Base-by-base conservation (phyloP, 2,329 filamentous ascomycete species). In the Chrysoporthe austroafricana region DNA sequence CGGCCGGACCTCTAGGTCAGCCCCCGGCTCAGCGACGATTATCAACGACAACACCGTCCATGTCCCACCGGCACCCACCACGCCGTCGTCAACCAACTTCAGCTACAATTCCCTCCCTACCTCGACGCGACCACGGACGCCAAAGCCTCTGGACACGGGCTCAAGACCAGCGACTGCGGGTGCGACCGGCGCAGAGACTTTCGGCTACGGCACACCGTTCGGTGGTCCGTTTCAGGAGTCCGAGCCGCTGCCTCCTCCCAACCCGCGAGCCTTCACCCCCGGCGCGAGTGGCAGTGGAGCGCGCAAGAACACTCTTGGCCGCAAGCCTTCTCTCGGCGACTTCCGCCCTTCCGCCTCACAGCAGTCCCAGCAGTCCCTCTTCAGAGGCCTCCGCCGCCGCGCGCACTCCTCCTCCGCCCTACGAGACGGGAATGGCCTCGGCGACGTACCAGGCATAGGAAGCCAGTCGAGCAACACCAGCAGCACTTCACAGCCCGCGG, bases 231-330 rank as follows among this genome's bases (percentile, higher is more conserved):
- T 50, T 60, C 61, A 46, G 39, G 57, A 44, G 39, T 44, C 57
- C 39, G 39, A 43, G 7, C 57, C 39, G 4, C 50, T 34, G 14
- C 26, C 54, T 16, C 44, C 63, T 57, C 54, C 54, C 34, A 39
- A n/a, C 16, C 18, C 2, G 32, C 54, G 18, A 21, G 16, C 54
- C 6, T 39, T 39, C 34, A 4, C 54, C 32, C n/a, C 54, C 57
- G 26, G 57, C 16, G 36, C 36, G 21, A 44, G 21, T 44, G 43
- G 43, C 61, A 52, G 43, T 54, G n/a, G 63, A 66, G 48, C n/a
- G 64, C 81, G 84, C 78, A 83, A 84, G 72, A 76, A 80, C 34
- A 87, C 85, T 57, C 85, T 86, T 74, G 79, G 81, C 66, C 85
- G 85, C 72, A 87, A 85, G 74, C 71, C 84, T 9, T 86, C 86